Evolutionary conservation across 306 rosid genomes (phyloP).

Genomic region (Malus orientalis): DNA sequence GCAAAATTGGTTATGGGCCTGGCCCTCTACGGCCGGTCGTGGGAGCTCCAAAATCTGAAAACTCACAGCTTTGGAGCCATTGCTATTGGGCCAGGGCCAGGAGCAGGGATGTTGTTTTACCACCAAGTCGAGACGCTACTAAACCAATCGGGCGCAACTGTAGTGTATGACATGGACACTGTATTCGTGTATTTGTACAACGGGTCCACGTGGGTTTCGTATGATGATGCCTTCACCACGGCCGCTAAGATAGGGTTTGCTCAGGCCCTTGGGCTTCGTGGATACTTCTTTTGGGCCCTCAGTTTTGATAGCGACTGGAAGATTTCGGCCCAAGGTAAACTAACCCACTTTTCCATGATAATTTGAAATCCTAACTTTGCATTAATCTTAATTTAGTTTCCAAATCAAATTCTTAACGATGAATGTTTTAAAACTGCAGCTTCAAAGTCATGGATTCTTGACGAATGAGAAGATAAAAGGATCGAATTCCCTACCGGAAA

Average conservation of each 20-base stretch:
- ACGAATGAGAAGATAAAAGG: background rate
- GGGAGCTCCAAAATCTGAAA: constrained; percentile 39
- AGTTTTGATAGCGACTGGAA: constrained; percentile 28
- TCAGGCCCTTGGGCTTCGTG: constrained; percentile 57
- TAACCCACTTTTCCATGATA: background rate
- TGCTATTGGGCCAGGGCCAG: constrained; percentile 43
- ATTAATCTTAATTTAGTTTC: background rate
- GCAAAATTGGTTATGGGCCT: constrained; percentile 55
- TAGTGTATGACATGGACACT: constrained; percentile 30
- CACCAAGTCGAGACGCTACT: constrained; percentile 16
- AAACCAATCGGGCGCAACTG: background rate
- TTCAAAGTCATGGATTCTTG: constrained; percentile 32
- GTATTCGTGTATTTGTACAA: constrained; percentile 23
- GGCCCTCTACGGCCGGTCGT: constrained; percentile 54
- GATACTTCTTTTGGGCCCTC: constrained; percentile 80
- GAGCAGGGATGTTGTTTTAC: constrained; percentile 25
- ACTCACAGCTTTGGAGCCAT: constrained; percentile 34
- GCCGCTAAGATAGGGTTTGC: constrained; percentile 49
- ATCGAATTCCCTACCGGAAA: background rate
- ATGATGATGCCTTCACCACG: constrained; percentile 30
- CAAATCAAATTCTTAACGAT: background rate
- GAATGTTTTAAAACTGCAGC: constrained; percentile 6
- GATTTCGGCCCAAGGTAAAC: constrained; percentile 32
- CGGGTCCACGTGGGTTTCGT: constrained; percentile 47
- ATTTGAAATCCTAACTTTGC: background rate